Evolutionary conservation across 2,329 filamentous ascomycete genomes (phyloP).

Genomic region (Penicillium aurantiogriseum): DNA sequence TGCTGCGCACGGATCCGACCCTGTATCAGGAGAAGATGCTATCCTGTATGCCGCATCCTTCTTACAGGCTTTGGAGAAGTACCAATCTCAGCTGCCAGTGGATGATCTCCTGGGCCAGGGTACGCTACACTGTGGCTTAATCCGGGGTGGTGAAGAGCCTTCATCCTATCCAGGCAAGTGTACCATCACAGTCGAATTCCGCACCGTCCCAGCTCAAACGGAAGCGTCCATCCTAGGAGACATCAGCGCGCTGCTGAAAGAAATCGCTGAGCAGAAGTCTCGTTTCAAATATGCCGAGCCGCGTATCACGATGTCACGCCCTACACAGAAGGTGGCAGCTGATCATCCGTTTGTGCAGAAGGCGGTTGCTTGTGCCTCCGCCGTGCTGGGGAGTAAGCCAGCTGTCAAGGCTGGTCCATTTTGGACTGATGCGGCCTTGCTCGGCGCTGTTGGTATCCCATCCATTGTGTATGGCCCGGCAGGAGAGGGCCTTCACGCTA

Average conservation of each 20-base stretch:
- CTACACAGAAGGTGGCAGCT: slow-evolving; percentile 42
- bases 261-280: slow-evolving; percentile 32
- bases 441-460: slow-evolving; percentile 48
- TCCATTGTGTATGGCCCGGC: slow-evolving; percentile 49
- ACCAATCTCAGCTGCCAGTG: slow-evolving; percentile 38
- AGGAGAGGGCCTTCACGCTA: slow-evolving; percentile 52
- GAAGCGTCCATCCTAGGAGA: slow-evolving; percentile 39
- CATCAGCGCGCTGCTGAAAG: slow-evolving; percentile 38
- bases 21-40: slow-evolving; percentile 51
- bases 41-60: slow-evolving; percentile 52
- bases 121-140: slow-evolving; percentile 50
- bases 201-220: slow-evolving; percentile 50
- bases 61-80: slow-evolving; percentile 46
- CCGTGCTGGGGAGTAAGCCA: slow-evolving; percentile 28
- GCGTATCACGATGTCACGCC: slow-evolving; percentile 44
- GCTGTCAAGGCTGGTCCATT: slow-evolving; percentile 36
- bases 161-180: slow-evolving; percentile 54
- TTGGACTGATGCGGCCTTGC: slow-evolving; percentile 55
- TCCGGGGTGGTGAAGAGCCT: slow-evolving; percentile 53
- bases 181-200: slow-evolving; percentile 50
- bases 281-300: slow-evolving; percentile 44
- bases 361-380: slow-evolving; percentile 28
- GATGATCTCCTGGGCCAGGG: slow-evolving; percentile 40
- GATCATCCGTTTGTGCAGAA: slow-evolving; percentile 45
- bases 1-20: slow-evolving; percentile 38